Conservation (phyloP, 73 alveolate genomes). For the Paramecium primaurelia region DNA sequence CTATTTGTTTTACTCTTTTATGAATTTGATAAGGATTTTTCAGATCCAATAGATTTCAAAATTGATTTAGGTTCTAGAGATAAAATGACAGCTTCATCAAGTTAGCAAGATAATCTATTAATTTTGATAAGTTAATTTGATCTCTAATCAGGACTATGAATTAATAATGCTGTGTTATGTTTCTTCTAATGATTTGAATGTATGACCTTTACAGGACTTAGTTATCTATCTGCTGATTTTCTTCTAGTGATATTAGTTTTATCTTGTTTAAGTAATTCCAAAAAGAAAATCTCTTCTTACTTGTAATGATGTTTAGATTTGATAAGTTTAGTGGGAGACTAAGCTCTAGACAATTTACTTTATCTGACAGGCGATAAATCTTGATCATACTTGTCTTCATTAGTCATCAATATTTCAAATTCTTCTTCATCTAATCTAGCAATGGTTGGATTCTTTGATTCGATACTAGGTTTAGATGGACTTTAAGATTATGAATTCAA, state of each 20-base stretch:
- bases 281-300: background rate
- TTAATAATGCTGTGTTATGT: background rate
- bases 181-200: background rate
- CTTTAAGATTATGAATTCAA: background rate
- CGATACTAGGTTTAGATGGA: background rate
- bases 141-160: background rate
- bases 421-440: background rate
- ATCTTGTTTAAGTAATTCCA: background rate
- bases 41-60: background rate
- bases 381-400: background rate
- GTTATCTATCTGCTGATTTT: constrained; percentile 8
- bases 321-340: background rate
- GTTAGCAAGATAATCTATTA: background rate
- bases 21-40: background rate
- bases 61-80: background rate
- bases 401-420: background rate
- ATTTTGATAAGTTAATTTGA: background rate
- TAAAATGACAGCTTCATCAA: background rate
- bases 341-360: background rate
- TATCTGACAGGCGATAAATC: background rate
- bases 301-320: background rate
- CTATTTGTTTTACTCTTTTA: background rate
- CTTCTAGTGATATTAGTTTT: background rate
- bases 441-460: background rate
- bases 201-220: background rate